Base-by-base conservation (phyloP, 2,329 filamentous ascomycete genomes). In the Colletotrichum musae region DNA sequence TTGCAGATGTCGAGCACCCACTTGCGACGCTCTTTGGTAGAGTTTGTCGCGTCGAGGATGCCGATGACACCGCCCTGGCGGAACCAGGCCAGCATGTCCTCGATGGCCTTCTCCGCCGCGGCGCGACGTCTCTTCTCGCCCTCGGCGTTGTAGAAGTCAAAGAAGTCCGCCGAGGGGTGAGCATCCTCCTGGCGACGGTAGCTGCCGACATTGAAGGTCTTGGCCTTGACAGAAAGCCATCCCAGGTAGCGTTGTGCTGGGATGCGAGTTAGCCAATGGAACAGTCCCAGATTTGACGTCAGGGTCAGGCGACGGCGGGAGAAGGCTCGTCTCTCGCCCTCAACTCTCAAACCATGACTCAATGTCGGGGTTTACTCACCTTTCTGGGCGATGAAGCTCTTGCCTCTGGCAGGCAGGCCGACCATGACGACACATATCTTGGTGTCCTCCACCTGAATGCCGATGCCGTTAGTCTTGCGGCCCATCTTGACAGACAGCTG, bases 401-500 rank as follows among this genome's bases (percentile, higher is more conserved):
- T 99, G 77, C 96, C 96, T 75, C 96, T 88, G 71, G 96, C 96
- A 64, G 96, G 96, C 79, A 99, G 87, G 74, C 96, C 96, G 70
- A 99, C 96, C 96, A 99, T 98, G 76, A 99, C 94, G 73, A 99
- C 95, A 81, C 95, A 98, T 84, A 99, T 97, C 81, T 93, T 94
- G 70, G 94, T 95, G 82, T 98, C 94, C 86, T 98, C 95, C 76
- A 93, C 93, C 93, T 97, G 92, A 73, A 95, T 88, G 77, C 92
- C 92, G 75, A 89, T 84, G 74, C 92, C 91, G 80, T 91, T 91
- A 85, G 86, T 84, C 78, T 76, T 83, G 72, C 80, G 81, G 73
- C 83, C 79, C 85, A 87, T 87, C 58, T 72, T 78, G 72, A 70
- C 53, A 58, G 43, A 15, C 32, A 24, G 53, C 50, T 47, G 50